phyloP scores from a whole-genome alignment of 2,329 filamentous ascomycete genomes.

The Paramyrothecium sp. region DNA sequence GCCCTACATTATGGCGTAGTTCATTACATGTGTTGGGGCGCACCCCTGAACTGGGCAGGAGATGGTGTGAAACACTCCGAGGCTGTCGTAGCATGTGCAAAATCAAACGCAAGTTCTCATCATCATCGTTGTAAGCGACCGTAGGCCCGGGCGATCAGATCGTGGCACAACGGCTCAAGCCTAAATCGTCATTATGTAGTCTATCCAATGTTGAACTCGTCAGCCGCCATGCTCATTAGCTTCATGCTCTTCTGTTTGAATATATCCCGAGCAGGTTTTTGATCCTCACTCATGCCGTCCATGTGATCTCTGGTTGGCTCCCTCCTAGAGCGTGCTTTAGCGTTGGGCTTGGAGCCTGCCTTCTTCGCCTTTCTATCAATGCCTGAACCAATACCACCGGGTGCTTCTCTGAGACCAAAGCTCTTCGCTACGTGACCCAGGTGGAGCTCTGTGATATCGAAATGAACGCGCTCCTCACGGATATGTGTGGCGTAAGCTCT shows the following conservation, averaged over 20 bases:
- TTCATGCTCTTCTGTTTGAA: slow-evolving; percentile 62
- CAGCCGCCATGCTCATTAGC: slow-evolving; percentile 62
- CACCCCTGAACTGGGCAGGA: too few species aligned
- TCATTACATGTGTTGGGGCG: too few species aligned
- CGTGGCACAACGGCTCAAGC: too few species aligned
- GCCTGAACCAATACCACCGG: slow-evolving; percentile 72
- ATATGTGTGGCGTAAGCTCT: slow-evolving; percentile 94
- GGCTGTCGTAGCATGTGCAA: too few species aligned
- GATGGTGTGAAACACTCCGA: too few species aligned
- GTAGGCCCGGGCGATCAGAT: too few species aligned
- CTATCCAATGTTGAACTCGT: slow-evolving; percentile 69
- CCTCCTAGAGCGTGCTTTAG: slow-evolving; percentile 10
- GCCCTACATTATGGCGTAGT: too few species aligned
- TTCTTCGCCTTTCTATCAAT: slow-evolving; percentile 46
- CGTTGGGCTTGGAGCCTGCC: slow-evolving; percentile 24
- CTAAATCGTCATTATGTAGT: neutral
- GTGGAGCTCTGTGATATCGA: slow-evolving; percentile 89
- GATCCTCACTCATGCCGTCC: slow-evolving; percentile 34
- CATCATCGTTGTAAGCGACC: too few species aligned
- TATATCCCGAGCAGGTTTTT: slow-evolving; percentile 36
- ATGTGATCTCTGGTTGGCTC: slow-evolving; percentile 25
- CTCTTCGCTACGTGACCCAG: slow-evolving; percentile 92
- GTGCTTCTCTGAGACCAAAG: slow-evolving; percentile 85
- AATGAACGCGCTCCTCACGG: slow-evolving; percentile 78
- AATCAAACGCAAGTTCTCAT: too few species aligned